Percentiles rank a stretch among this genome's conserved stretches.
Conservation (phyloP, 2,329 filamentous ascomycete genomes). For the Apiospora sp. region DNA sequence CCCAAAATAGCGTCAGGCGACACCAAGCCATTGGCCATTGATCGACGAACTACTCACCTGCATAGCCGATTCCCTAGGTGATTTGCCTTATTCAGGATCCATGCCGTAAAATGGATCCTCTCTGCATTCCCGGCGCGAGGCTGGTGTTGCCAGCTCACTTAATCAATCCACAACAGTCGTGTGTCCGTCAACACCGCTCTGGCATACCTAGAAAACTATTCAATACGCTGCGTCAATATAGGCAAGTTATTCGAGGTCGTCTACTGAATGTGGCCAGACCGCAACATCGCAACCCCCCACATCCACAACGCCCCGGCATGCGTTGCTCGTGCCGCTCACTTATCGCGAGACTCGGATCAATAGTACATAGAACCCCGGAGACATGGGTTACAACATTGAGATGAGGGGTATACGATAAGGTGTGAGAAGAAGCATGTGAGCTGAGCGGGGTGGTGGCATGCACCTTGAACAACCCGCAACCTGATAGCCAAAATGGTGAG, state of each 20-base stretch:
- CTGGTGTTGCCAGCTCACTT: conserved; percentile 31
- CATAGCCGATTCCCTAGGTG: conserved; percentile 20
- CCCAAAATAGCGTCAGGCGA: conserved; percentile 35
- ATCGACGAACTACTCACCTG: conserved; percentile 27
- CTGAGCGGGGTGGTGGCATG: conserved; percentile 17
- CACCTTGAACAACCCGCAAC: conserved; percentile 9
- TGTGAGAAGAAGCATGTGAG: not conserved
- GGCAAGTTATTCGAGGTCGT: not conserved
- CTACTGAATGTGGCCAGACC: conserved; percentile 17
- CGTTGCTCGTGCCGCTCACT: not conserved
- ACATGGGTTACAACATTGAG: conserved; percentile 5
- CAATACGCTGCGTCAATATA: not conserved
- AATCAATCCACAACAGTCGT: conserved; percentile 14
- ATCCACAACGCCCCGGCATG: not conserved
- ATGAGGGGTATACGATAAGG: conserved; percentile 4
- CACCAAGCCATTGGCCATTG: conserved; percentile 28
- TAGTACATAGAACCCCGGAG: not conserved
- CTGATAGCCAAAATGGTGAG: conserved; percentile 1
- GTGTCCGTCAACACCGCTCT: conserved; percentile 12
- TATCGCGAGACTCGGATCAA: conserved; percentile 13
- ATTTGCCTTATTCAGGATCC: conserved; percentile 31
- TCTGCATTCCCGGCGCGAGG: conserved; percentile 31
- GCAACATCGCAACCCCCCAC: not conserved
- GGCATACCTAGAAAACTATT: not conserved
- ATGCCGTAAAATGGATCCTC: conserved; percentile 36